A percentile compares a stretch with the other conserved stretches of the same genome.
Evolutionary conservation across 257 asterid genomes (phyloP).

Genomic region (Ballota nigra): DNA sequence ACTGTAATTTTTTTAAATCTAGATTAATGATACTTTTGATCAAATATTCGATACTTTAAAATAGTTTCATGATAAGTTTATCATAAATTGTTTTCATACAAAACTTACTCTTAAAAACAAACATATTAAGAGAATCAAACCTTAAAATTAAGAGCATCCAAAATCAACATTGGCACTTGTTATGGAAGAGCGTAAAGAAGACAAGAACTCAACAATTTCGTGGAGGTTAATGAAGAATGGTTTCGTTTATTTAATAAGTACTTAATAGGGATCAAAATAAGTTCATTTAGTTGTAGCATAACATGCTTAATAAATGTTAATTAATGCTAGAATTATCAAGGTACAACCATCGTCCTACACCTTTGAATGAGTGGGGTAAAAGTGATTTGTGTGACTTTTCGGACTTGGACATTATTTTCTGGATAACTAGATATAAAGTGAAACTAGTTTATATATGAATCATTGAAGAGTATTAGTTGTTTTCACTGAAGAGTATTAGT

Average conservation of each 20-base stretch:
- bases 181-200: neutral
- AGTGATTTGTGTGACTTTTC: neutral
- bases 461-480: too few species aligned
- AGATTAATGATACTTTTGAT: too few species aligned
- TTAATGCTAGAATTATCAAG: neutral
- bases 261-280: neutral
- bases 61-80: too few species aligned
- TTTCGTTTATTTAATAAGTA: too few species aligned
- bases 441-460: too few species aligned
- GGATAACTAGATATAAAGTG: too few species aligned
- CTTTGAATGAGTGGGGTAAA: neutral
- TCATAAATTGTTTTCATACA: too few species aligned
- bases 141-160: neutral
- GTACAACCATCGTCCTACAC: slow-evolving; percentile 14
- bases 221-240: neutral
- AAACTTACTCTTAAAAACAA: too few species aligned
- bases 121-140: neutral
- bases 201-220: neutral
- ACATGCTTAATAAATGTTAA: slow-evolving; percentile 13
- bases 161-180: neutral
- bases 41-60: too few species aligned
- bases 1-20: too few species aligned
- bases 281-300: neutral
- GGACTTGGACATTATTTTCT: too few species aligned
- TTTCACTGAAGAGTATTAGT: too few species aligned